Evolutionary conservation across 768 basidiomycete genomes (phyloP), one percentile per base, ranked within the genome.

Genomic region (Trametes elegans): DNA sequence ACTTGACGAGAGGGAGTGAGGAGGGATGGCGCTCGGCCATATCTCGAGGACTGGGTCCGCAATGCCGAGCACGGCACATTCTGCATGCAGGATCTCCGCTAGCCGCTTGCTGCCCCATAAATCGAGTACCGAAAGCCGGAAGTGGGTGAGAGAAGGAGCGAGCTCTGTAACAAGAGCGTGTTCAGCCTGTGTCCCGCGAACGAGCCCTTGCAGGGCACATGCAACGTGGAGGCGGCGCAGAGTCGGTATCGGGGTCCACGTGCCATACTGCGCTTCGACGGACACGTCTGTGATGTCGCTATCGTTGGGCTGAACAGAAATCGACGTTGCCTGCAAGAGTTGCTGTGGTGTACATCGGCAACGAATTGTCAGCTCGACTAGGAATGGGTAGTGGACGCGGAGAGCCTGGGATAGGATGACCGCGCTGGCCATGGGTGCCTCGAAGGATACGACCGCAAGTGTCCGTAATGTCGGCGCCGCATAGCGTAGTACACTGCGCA

Each of bases 321-420:
- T 1, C 3, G 39, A 23, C 1, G 38, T 7, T 14, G 27, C 24
- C 32, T 36, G 34, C 6, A 53, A 43, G 6, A 62, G 46, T 32
- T 62, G 60, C 0, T 29, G 14, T 11, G 53, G 53, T 2, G 58
- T 62, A 34, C 60, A 64, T 21, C 63, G 49, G 13, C 57, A 60
- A n/a, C 63, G 63, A n/a, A 64, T 38, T 2, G 63, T 62, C 10
- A 64, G 63, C 36, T 62, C 63, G 3, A 27, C 27, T 1, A 64
- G 51, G 9, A 28, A 49, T n/a, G 58, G 60, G 27, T 60, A 54
- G 13, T 53, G 36, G 8, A 62, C 26, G 1, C 49, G 43, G 16
- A 64, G 53, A 1, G 55, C 36, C 5, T 49, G 42, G 7, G 35
- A 34, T 26, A 64, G 44, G 18, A 50, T 53, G 5, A 40, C 43